Percentiles rank a stretch among this genome's conserved stretches.
These are phyloP conservation scores for Globisporangium alternatum DNA, from an alignment of 352 stramenopile species.

Conservation along the genomic window DNA sequence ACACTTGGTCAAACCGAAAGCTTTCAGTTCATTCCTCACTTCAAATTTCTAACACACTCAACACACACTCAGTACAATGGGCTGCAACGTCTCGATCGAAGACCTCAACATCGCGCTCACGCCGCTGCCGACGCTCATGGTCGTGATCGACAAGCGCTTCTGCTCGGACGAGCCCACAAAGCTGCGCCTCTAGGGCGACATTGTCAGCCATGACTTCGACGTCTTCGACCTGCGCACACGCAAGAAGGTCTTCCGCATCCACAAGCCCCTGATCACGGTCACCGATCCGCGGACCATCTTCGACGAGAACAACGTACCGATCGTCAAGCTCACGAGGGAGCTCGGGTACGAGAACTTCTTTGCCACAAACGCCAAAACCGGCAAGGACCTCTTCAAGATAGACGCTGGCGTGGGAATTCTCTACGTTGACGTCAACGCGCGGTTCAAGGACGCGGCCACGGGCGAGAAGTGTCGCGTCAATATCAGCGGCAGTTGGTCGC, in stretches of 20 bases:
- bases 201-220: background rate
- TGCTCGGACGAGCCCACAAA: background rate
- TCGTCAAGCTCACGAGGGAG: background rate
- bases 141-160: background rate
- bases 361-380: conserved; percentile 15
- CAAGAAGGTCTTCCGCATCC: background rate
- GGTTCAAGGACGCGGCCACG: conserved; percentile 15
- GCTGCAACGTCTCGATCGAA: background rate
- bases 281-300: background rate
- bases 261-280: background rate
- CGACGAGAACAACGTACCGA: background rate
- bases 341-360: no score
- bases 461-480: conserved; percentile 20
- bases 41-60: no score
- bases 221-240: background rate
- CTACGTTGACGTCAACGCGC: conserved; percentile 11
- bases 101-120: background rate
- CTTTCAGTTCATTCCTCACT: no score
- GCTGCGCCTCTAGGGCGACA: background rate
- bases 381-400: conserved; percentile 18
- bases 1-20: no score
- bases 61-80: background rate
- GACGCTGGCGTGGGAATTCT: conserved; percentile 13
- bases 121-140: background rate
- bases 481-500: conserved; percentile 9